Evolutionary conservation across 805 yeast species (phyloP).

Genomic region (Metschnikowia cerradonensis): DNA sequence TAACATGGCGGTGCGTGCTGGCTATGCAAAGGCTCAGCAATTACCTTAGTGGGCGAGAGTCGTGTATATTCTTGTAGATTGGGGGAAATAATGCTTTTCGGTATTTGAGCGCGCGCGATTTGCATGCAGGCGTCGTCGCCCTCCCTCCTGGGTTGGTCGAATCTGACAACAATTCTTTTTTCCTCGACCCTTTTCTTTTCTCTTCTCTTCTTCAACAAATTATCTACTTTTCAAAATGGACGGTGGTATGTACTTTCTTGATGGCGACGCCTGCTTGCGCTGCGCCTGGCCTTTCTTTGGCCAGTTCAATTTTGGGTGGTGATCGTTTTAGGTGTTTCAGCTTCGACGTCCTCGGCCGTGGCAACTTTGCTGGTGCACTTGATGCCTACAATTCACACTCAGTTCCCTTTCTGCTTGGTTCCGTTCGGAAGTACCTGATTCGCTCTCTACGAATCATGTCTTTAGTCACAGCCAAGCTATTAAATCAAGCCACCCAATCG

Average conservation of each 20-base stretch:
- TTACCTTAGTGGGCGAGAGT: neutral
- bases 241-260: constrained; percentile 48
- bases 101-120: constrained; percentile 9
- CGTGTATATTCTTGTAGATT: neutral
- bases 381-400: neutral
- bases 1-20: neutral
- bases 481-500: neutral
- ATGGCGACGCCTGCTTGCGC: neutral
- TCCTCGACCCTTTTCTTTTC: constrained; percentile 20
- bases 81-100: constrained; percentile 4
- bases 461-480: neutral
- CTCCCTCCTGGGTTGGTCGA: constrained; percentile 16
- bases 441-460: neutral
- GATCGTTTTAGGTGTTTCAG: neutral
- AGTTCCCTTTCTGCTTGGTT: neutral
- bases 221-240: constrained; percentile 43
- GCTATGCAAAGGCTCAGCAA: neutral
- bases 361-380: neutral
- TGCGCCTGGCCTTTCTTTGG: neutral
- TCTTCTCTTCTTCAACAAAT: constrained; percentile 17
- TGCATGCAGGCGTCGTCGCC: constrained; percentile 16
- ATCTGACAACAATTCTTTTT: constrained; percentile 19
- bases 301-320: neutral
- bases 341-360: neutral
- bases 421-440: neutral